A percentile compares a stretch with the other conserved stretches of the same genome.
phyloP scores from a whole-genome alignment of 2,329 filamentous ascomycete species.

The Coccinonectria pachysandricola region DNA sequence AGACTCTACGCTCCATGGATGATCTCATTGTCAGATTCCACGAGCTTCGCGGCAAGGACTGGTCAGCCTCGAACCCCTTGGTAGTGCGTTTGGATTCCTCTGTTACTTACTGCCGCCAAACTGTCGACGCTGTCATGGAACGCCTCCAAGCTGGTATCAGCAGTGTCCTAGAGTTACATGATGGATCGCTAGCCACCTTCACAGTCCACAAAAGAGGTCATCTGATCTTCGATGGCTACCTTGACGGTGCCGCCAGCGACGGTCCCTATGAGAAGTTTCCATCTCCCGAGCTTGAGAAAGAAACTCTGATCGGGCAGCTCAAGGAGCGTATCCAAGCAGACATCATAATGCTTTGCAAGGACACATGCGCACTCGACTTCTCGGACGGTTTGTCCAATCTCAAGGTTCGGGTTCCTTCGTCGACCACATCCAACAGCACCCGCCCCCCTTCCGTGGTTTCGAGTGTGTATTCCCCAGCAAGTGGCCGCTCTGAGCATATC shows the following conservation, averaged over 20 bases:
- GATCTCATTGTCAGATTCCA: slow-evolving; percentile 39
- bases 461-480: slow-evolving; percentile 11
- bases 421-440: slow-evolving; percentile 5
- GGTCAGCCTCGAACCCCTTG: slow-evolving; percentile 36
- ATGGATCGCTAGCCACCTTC: slow-evolving; percentile 34
- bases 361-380: slow-evolving; percentile 36
- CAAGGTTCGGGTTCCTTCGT: slow-evolving; percentile 12
- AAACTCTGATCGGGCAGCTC: slow-evolving; percentile 29
- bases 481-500: slow-evolving; percentile 13
- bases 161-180: slow-evolving; percentile 36
- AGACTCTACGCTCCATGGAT: slow-evolving; percentile 29
- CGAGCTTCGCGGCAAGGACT: slow-evolving; percentile 35
- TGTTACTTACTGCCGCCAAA: slow-evolving; percentile 32
- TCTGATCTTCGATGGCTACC: slow-evolving; percentile 27
- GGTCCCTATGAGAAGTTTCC: slow-evolving; percentile 22
- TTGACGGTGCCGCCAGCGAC: slow-evolving; percentile 23
- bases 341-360: slow-evolving; percentile 38
- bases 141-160: slow-evolving; percentile 40
- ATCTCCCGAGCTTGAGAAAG: slow-evolving; percentile 26
- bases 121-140: slow-evolving; percentile 38
- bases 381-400: slow-evolving; percentile 19
- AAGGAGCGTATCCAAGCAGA: slow-evolving; percentile 36
- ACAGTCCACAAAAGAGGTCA: slow-evolving; percentile 43
- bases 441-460: slow-evolving; percentile 11
- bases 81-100: slow-evolving; percentile 32